A percentile compares a stretch with the other conserved stretches of the same genome.
Evolutionary conservation across 768 basidiomycete species (phyloP).

Genomic region (Crassisporium funariophilum): DNA sequence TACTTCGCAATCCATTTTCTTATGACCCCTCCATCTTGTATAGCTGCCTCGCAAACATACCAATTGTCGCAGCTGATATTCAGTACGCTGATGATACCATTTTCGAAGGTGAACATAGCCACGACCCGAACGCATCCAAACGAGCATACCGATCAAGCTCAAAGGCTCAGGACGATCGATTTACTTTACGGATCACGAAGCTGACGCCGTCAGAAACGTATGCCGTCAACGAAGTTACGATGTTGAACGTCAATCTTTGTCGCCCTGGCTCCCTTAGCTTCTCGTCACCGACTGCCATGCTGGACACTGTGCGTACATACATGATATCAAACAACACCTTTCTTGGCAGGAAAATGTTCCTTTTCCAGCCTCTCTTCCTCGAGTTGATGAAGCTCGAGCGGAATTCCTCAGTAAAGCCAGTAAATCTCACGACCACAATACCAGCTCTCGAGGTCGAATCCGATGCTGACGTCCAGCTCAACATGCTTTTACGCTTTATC

Average conservation of each 20-base stretch:
- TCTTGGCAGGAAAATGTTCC: conserved; percentile 14
- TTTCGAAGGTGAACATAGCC: conserved; percentile 9
- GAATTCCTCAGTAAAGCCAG: background rate
- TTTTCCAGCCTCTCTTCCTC: conserved; percentile 17
- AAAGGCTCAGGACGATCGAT: conserved; percentile 25
- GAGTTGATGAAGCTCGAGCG: conserved; percentile 6
- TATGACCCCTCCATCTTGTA: conserved; percentile 21
- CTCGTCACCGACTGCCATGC: conserved; percentile 23
- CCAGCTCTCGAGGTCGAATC: conserved; percentile 4
- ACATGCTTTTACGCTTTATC: conserved; percentile 17
- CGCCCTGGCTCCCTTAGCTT: conserved; percentile 27
- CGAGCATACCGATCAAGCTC: conserved; percentile 21
- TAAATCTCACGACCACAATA: conserved; percentile 3
- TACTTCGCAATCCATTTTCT: conserved; percentile 13
- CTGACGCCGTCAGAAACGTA: conserved; percentile 29
- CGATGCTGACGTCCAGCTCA: conserved; percentile 16
- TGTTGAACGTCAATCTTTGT: conserved; percentile 26
- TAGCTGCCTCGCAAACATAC: conserved; percentile 26
- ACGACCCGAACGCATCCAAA: conserved; percentile 7
- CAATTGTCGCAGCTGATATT: conserved; percentile 15
- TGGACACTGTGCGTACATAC: conserved; percentile 20
- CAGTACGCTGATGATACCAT: conserved; percentile 12
- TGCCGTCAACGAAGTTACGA: conserved; percentile 28
- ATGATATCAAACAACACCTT: conserved; percentile 20
- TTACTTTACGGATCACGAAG: conserved; percentile 31